These are phyloP conservation scores for Plasmodium gonderi DNA, from an alignment of 169 alveolate genomes.

Conservation along the genomic window DNA sequence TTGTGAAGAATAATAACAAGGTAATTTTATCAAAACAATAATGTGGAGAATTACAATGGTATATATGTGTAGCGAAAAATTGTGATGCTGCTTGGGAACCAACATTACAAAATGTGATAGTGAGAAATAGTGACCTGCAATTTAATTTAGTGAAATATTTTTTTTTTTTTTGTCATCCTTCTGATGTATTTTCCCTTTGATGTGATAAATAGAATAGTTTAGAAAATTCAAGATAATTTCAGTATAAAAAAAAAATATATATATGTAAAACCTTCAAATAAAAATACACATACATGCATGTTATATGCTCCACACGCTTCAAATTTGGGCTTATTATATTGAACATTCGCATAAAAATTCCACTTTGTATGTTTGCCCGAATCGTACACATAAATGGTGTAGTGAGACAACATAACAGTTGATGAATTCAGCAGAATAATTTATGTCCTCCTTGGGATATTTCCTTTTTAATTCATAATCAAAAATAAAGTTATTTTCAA, in stretches of 20 bases:
- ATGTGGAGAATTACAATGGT: neutral
- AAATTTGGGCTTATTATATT: too few relatives aligned
- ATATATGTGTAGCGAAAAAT: neutral
- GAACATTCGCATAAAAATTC: too few relatives aligned
- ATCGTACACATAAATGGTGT: too few relatives aligned
- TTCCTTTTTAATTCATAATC: neutral
- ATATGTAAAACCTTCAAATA: neutral
- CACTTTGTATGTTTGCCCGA: too few relatives aligned
- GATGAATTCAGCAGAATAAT: neutral
- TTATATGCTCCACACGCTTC: too few relatives aligned
- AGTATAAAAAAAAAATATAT: neutral
- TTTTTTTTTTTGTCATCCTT: neutral
- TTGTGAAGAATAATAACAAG: neutral
- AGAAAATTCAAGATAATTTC: neutral
- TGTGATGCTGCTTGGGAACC: neutral
- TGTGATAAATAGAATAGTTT: neutral
- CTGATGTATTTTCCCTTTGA: neutral
- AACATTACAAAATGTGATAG: neutral
- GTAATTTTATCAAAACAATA: conserved; percentile 26
- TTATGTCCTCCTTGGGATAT: neutral
- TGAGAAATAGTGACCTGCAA: neutral
- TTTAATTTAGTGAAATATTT: neutral
- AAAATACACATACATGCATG: too few relatives aligned
- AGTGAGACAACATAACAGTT: too few relatives aligned
- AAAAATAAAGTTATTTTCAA: neutral